Evolutionary conservation across 306 rosid genomes (phyloP).

Genomic region (Casuarina glauca): DNA sequence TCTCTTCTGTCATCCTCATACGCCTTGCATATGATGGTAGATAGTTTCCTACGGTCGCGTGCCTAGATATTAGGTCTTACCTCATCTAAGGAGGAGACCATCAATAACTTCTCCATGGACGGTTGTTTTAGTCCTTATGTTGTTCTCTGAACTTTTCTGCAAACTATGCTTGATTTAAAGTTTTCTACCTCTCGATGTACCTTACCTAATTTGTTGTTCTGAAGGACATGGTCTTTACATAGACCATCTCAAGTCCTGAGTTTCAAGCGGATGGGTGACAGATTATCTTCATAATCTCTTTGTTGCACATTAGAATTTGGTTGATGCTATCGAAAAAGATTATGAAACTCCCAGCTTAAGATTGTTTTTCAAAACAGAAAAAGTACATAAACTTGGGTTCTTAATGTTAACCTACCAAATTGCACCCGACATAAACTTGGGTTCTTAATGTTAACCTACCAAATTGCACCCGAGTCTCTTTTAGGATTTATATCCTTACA

Average conservation of each 20-base stretch:
- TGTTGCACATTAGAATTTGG: no score
- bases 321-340: no score
- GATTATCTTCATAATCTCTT: no score
- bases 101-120: neutral
- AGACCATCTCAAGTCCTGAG: no score
- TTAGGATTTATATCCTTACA: no score
- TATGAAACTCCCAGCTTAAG: no score
- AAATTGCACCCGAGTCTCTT: neutral
- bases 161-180: neutral
- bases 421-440: neutral
- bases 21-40: no score
- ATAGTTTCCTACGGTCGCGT: neutral
- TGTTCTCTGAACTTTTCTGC: neutral
- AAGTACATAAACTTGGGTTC: neutral
- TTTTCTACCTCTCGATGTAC: neutral
- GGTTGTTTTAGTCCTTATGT: neutral
- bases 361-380: no score
- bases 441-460: neutral
- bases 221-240: no score
- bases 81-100: neutral
- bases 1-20: conserved; percentile 77
- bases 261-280: no score
- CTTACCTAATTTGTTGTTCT: neutral
- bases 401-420: neutral
- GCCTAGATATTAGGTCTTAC: neutral